Conservation (phyloP, 805 yeast species). For the Nakazawaea wickerhamii region DNA sequence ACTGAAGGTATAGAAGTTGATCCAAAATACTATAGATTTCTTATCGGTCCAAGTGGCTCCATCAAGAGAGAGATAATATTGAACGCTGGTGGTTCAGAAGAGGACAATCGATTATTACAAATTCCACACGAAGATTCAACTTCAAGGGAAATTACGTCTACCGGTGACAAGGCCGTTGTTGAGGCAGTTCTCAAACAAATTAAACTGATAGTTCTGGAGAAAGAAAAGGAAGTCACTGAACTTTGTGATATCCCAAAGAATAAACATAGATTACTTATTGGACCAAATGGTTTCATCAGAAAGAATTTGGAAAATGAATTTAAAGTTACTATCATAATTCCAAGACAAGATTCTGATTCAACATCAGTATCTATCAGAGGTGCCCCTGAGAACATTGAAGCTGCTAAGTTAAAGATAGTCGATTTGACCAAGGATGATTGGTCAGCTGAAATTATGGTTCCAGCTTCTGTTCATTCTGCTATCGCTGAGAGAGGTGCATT, state of each 20-base stretch:
- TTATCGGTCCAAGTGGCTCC: slow-evolving; percentile 78
- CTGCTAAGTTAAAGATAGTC: slow-evolving; percentile 55
- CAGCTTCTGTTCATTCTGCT: slow-evolving; percentile 50
- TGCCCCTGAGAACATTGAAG: slow-evolving; percentile 56
- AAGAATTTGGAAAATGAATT: slow-evolving; percentile 67
- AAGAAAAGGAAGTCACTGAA: slow-evolving; percentile 53
- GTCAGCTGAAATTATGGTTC: slow-evolving; percentile 49
- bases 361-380: slow-evolving; percentile 57
- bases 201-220: slow-evolving; percentile 53
- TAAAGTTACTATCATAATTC: slow-evolving; percentile 59
- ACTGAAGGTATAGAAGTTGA: slow-evolving; percentile 59
- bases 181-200: slow-evolving; percentile 59
- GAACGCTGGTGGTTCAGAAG: slow-evolving; percentile 71
- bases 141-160: slow-evolving; percentile 51
- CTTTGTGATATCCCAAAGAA: slow-evolving; percentile 58
- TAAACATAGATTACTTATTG: slow-evolving; percentile 72
- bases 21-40: slow-evolving; percentile 64
- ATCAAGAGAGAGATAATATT: slow-evolving; percentile 66
- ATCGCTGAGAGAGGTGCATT: slow-evolving; percentile 66
- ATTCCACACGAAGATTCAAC: slow-evolving; percentile 67
- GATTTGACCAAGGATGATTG: slow-evolving; percentile 57
- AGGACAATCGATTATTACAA: slow-evolving; percentile 43
- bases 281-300: slow-evolving; percentile 74
- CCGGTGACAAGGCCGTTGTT: slow-evolving; percentile 76
- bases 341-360: slow-evolving; percentile 48